Conservation (phyloP, 2,329 filamentous ascomycete genomes). For the Onygenales sp. region DNA sequence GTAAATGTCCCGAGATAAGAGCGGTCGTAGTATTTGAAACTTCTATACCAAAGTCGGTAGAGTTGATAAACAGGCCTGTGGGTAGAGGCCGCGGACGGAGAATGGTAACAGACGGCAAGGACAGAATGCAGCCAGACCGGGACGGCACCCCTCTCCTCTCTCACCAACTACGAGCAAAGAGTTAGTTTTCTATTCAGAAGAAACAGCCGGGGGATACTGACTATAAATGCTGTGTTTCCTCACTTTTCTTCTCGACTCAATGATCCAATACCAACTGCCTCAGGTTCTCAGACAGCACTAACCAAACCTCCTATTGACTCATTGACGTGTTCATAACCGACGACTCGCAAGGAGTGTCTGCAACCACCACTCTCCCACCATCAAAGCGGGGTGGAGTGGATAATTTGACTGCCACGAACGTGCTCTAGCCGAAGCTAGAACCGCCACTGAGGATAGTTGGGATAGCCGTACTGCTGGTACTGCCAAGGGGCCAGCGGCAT, state of each 20-base stretch:
- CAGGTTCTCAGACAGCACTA: background rate
- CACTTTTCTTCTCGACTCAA: background rate
- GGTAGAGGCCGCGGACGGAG: no score
- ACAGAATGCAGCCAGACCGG: no score
- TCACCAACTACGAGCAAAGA: no score
- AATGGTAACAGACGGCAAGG: no score
- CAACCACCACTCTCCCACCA: background rate
- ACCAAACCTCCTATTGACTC: background rate
- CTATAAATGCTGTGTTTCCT: no score
- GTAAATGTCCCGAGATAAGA: no score
- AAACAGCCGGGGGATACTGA: no score
- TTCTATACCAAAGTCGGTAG: no score
- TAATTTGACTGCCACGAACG: background rate
- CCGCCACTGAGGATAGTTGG: slow-evolving; percentile 1
- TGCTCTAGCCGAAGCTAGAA: slow-evolving; percentile 1
- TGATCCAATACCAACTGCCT: background rate
- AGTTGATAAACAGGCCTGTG: no score
- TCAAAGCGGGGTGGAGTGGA: background rate
- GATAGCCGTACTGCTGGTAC: slow-evolving; percentile 1
- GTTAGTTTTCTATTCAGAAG: background rate
- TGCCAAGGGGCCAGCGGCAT: slow-evolving; percentile 1
- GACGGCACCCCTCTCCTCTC: no score
- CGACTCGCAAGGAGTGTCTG: background rate
- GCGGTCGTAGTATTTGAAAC: no score
- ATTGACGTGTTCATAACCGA: background rate